phyloP scores from a whole-genome alignment of 495 filamentous ascomycete species.

The Barbatosphaeria neglecta region DNA sequence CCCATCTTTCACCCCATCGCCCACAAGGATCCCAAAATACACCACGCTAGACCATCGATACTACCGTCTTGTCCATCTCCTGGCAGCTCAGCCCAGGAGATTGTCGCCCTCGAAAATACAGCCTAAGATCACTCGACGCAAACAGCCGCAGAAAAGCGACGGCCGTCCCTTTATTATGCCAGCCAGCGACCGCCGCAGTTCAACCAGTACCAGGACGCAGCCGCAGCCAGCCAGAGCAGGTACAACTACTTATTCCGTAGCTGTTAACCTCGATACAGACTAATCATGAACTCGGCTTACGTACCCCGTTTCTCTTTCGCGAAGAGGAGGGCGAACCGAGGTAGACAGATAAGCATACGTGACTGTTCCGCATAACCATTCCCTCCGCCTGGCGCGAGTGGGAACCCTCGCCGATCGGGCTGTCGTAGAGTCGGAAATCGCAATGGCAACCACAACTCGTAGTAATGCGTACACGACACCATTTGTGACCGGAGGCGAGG shows the following conservation, averaged over 20 bases:
- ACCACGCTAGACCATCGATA: not conserved
- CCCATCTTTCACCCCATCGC: not conserved
- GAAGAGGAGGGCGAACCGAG: no score
- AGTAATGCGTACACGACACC: not conserved
- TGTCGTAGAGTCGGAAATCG: not conserved
- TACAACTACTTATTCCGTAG: no score
- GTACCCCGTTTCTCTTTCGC: no score
- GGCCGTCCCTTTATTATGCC: not conserved
- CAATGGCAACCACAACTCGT: not conserved
- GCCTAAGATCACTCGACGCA: not conserved
- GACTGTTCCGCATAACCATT: not conserved
- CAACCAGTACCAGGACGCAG: not conserved
- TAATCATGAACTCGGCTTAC: no score
- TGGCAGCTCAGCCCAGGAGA: not conserved
- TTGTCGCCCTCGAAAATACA: not conserved
- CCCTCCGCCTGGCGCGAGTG: not conserved
- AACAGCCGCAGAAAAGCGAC: not conserved
- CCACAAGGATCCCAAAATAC: not conserved
- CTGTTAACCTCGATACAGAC: no score
- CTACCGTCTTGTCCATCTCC: no score
- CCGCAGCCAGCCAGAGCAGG: not conserved
- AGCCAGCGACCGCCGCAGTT: not conserved
- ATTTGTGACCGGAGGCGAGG: not conserved
- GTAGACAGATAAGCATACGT: not conserved
- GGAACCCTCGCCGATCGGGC: not conserved